Conservation (phyloP, 371 early-diverging fungal genomes). For the Quaeritorhiza haematococci region DNA sequence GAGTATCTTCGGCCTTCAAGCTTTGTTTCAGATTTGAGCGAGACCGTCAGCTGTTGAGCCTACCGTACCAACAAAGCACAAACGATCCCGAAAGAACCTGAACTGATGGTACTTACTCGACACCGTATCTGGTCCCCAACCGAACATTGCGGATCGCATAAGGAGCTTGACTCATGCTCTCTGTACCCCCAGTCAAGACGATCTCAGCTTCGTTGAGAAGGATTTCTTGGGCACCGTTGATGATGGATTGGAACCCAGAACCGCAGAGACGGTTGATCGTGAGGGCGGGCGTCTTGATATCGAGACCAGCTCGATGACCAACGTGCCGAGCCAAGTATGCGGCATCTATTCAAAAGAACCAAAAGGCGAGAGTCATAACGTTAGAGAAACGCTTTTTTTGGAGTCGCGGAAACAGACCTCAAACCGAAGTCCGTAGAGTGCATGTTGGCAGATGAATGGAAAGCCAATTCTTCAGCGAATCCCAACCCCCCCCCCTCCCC, state of each 20-base stretch:
- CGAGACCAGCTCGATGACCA: conserved; percentile 80
- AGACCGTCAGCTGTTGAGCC: not conserved
- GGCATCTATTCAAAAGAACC: conserved; percentile 41
- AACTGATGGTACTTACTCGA: conserved; percentile 48
- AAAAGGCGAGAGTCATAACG: no score
- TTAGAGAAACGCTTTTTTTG: no score
- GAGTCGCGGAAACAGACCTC: no score
- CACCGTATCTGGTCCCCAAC: conserved; percentile 81
- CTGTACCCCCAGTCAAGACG: conserved; percentile 88
- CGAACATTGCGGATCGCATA: conserved; percentile 74
- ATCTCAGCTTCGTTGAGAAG: conserved; percentile 73
- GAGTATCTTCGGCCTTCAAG: conserved; percentile 77
- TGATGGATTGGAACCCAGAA: conserved; percentile 90
- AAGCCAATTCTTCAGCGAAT: no score
- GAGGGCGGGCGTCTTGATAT: conserved; percentile 73
- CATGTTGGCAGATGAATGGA: no score
- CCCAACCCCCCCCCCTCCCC: no score
- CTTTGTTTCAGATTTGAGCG: no score
- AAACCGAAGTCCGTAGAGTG: no score
- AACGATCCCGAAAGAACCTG: not conserved
- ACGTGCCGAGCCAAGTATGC: conserved; percentile 91
- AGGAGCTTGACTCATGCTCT: conserved; percentile 90
- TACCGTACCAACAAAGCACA: not conserved
- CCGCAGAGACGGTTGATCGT: conserved; percentile 95
- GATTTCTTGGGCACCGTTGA: conserved; percentile 91